Evolutionary conservation across 352 stramenopile species (phyloP), one percentile per base, ranked within the genome.

Genomic region (Phytopythium montanum): DNA sequence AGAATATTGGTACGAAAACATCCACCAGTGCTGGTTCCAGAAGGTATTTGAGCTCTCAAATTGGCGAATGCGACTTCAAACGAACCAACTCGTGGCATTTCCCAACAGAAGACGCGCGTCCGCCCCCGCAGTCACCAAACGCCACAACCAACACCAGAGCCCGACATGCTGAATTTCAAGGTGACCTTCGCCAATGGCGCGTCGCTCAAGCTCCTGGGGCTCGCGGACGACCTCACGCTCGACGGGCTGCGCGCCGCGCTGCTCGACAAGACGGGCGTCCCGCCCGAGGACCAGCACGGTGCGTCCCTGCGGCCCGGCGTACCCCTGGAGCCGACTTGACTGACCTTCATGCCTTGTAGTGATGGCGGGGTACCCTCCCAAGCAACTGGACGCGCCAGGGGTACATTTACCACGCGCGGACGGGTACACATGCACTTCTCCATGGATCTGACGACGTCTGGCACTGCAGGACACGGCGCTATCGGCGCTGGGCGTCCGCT

Each of bases 331-430:
- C n/a, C n/a, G n/a, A n/a, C n/a, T n/a, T n/a, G n/a, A n/a, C n/a
- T n/a, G n/a, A n/a, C 46, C 26, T 19, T 2, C 23, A 25, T 13
- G n/a, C 25, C 16, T 44, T 70, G 53, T 60, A 94, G 84, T 94
- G 39, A 86, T 94, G 78, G 75, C 72, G 3, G 84, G 84, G 16
- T 94, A 82, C 65, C 84, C 84, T 16, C 84, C 81, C 5, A 91
- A 90, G 64, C 60, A 62, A 21, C 75, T 92, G 25, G 71, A 85
- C 21, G 85, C 80, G 29, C 72, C 73, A 14, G 78, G 76, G 54
- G 79, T 90, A 72, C 55, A 73, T 76, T 19, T 51, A 1, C 48
- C 41, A 26, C n/a, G n/a, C n/a, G n/a, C n/a, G n/a, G n/a, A n/a
- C n/a, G n/a, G n/a, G n/a, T n/a, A n/a, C n/a, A n/a, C n/a, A n/a